phyloP scores from a whole-genome alignment of 208 protist species.

The Phytomonas sp. region DNA sequence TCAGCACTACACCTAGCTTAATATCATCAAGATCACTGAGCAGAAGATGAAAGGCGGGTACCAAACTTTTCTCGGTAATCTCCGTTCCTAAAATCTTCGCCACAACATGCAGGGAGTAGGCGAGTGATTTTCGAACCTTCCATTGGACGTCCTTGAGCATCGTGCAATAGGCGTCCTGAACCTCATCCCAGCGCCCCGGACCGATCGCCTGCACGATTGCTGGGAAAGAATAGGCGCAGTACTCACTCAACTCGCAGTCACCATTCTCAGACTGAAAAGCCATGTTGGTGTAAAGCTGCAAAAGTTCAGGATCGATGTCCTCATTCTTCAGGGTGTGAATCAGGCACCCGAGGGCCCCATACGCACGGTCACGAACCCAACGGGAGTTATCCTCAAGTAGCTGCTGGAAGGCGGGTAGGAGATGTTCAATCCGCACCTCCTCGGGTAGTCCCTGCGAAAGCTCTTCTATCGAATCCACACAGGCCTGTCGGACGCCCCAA shows the following conservation, averaged over 20 bases:
- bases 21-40: conserved; percentile 95
- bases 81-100: conserved; percentile 85
- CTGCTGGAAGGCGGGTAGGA: conserved; percentile 64
- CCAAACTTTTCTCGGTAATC: conserved; percentile 77
- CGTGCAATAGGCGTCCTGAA: conserved; percentile 86
- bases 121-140: conserved; percentile 93
- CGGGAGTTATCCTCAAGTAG: conserved; percentile 83
- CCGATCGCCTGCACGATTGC: conserved; percentile 90
- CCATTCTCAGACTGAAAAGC: conserved; percentile 78
- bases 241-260: conserved; percentile 85
- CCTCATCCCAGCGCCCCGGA: conserved; percentile 71
- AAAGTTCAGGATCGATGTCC: conserved; percentile 72
- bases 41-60: conserved; percentile 89
- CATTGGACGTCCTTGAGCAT: conserved; percentile 94
- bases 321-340: conserved; percentile 83
- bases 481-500: conserved; percentile 94
- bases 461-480: conserved; percentile 78
- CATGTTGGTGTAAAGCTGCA: conserved; percentile 91
- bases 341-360: conserved; percentile 87
- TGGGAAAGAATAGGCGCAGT: conserved; percentile 92
- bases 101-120: conserved; percentile 93
- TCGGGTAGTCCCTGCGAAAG: conserved; percentile 52
- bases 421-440: conserved; percentile 37
- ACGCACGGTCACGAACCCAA: conserved; percentile 90
- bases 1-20: conserved; percentile 86